phyloP scores from a whole-genome alignment of 192 early-diverging fungal species.

The Coemansia sp. region DNA sequence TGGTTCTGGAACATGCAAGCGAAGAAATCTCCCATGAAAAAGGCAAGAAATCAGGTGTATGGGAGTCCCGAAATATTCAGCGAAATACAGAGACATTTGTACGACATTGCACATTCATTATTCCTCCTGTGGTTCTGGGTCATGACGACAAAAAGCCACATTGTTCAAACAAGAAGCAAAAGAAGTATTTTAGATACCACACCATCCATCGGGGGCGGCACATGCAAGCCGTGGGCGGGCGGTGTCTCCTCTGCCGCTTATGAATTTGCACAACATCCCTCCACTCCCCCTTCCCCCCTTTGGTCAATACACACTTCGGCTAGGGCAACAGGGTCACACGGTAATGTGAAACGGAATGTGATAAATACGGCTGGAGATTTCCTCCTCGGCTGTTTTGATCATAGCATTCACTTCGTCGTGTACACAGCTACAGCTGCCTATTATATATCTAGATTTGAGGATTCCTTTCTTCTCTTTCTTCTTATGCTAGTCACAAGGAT shows the following conservation, averaged over 20 bases:
- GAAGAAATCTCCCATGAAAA: neutral
- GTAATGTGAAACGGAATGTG: neutral
- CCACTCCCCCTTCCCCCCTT: neutral
- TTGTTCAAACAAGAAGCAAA: neutral
- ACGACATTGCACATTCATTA: neutral
- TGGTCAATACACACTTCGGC: neutral
- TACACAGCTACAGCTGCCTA: neutral
- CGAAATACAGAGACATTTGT: neutral
- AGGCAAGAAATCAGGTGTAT: neutral
- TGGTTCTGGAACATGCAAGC: neutral
- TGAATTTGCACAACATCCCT: neutral
- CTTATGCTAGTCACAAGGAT: neutral
- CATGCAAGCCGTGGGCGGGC: too few species aligned
- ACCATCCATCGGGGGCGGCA: neutral
- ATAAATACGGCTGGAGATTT: neutral
- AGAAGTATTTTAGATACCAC: neutral
- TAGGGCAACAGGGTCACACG: neutral
- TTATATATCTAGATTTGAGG: neutral
- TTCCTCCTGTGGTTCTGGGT: too few species aligned
- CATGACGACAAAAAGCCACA: neutral
- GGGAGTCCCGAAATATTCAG: neutral
- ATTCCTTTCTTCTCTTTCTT: neutral
- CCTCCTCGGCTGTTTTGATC: neutral
- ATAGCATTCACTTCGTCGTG: slow-evolving; percentile 2
- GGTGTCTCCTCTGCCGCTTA: neutral